phyloP scores from a whole-genome alignment of 2,329 filamentous ascomycete genomes.

The Cytospora piceae region DNA sequence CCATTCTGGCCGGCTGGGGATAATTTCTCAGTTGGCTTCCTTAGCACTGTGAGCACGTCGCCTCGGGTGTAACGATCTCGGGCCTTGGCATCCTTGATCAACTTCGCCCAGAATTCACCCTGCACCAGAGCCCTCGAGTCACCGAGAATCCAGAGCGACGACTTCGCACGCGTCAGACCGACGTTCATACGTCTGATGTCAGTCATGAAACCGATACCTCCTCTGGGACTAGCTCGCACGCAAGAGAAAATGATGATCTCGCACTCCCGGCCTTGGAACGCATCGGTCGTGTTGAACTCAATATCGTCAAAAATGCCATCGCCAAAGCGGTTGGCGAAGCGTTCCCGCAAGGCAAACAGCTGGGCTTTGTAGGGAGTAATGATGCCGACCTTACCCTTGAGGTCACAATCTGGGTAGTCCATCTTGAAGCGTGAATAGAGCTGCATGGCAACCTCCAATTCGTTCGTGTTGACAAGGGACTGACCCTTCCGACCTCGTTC shows the following conservation, averaged over 20 bases:
- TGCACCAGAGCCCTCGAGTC: slow-evolving; percentile 85
- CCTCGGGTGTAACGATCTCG: slow-evolving; percentile 78
- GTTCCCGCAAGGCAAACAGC: slow-evolving; percentile 74
- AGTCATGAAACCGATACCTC: slow-evolving; percentile 97
- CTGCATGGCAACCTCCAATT: slow-evolving; percentile 83
- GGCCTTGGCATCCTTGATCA: slow-evolving; percentile 79
- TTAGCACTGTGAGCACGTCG: slow-evolving; percentile 55
- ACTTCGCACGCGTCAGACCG: slow-evolving; percentile 93
- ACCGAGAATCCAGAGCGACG: slow-evolving; percentile 93
- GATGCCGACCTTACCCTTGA: slow-evolving; percentile 86
- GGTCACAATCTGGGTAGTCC: slow-evolving; percentile 71
- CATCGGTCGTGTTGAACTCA: slow-evolving; percentile 99
- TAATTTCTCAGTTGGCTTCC: slow-evolving; percentile 46
- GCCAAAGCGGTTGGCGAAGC: slow-evolving; percentile 75
- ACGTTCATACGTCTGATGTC: slow-evolving; percentile 99
- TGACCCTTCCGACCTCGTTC: slow-evolving; percentile 79
- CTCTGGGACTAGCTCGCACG: slow-evolving; percentile 86
- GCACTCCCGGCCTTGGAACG: slow-evolving; percentile 94
- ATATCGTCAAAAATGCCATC: slow-evolving; percentile 75
- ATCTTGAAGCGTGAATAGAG: slow-evolving; percentile 78
- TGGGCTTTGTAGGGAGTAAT: slow-evolving; percentile 99
- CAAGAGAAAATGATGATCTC: slow-evolving; percentile 99
- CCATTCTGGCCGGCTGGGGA: slow-evolving; percentile 32
- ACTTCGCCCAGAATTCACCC: slow-evolving; percentile 86
- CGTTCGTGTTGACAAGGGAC: slow-evolving; percentile 86